Evolutionary conservation across 257 asterid genomes (phyloP).

Genomic region (Solanum peruvianum): DNA sequence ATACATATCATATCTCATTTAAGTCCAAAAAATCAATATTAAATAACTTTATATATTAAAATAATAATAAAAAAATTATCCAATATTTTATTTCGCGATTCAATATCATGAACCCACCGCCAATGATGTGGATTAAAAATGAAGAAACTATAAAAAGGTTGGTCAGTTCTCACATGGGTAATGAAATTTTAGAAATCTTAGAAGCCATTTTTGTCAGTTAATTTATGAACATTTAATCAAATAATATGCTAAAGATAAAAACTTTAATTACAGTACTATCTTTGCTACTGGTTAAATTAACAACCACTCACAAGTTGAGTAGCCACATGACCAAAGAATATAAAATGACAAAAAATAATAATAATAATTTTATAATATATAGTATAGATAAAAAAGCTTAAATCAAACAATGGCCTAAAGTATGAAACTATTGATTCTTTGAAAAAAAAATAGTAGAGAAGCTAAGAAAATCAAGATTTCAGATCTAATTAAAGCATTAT

Average conservation of each 20-base stretch:
- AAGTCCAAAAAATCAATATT: no score
- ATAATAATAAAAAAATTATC: no score
- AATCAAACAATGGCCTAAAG: slow-evolving; percentile 22
- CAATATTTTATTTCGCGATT: neutral
- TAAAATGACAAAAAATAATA: neutral
- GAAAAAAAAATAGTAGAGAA: neutral
- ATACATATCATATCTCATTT: neutral
- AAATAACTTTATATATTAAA: no score
- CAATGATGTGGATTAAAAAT: neutral
- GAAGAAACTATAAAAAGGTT: neutral
- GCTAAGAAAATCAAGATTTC: slow-evolving; percentile 19
- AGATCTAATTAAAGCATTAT: slow-evolving; percentile 23
- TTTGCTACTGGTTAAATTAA: neutral
- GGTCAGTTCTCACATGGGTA: neutral
- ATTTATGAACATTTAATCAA: neutral
- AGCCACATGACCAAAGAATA: neutral
- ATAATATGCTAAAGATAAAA: neutral
- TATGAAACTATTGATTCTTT: slow-evolving; percentile 1
- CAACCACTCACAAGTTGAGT: neutral
- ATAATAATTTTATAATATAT: neutral
- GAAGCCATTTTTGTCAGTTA: neutral
- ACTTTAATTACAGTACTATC: neutral
- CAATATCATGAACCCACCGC: neutral
- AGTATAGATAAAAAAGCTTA: slow-evolving; percentile 14
- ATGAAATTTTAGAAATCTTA: neutral